These are phyloP conservation scores for Monosporascus sp. DNA, from an alignment of 2,329 filamentous ascomycete species.

Conservation along the genomic window DNA sequence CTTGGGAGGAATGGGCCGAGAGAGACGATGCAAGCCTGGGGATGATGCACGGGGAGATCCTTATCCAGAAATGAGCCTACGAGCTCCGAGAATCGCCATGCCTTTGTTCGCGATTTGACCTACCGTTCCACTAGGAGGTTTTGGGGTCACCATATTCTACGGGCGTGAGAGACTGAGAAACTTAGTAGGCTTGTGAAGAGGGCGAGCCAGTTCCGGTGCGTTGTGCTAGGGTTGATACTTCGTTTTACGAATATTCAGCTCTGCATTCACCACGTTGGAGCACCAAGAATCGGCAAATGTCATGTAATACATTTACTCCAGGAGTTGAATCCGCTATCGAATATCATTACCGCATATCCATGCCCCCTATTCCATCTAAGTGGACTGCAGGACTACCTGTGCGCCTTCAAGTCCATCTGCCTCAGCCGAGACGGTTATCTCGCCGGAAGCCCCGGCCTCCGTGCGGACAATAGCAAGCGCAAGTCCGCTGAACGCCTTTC, in stretches of 20 bases:
- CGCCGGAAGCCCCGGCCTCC: constrained; percentile 17
- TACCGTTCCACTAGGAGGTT: too few relatives aligned
- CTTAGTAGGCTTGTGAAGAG: too few relatives aligned
- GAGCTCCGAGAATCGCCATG: too few relatives aligned
- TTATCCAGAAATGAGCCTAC: constrained; percentile 15
- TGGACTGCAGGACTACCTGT: constrained; percentile 4
- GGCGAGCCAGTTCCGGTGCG: too few relatives aligned
- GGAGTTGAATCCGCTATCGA: neutral
- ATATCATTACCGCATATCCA: neutral
- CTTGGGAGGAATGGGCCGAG: constrained; percentile 19
- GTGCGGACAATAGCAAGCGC: constrained; percentile 34
- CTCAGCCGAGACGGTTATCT: constrained; percentile 16
- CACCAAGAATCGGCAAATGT: too few relatives aligned
- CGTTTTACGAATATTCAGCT: too few relatives aligned
- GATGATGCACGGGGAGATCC: constrained; percentile 20
- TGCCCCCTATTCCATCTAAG: neutral
- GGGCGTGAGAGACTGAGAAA: too few relatives aligned
- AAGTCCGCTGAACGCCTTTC: constrained; percentile 36
- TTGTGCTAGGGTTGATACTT: too few relatives aligned
- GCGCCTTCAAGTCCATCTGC: constrained; percentile 12
- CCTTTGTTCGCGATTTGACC: too few relatives aligned
- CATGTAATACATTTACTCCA: too few relatives aligned
- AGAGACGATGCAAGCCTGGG: constrained; percentile 18
- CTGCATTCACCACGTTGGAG: too few relatives aligned
- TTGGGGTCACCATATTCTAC: too few relatives aligned